These are phyloP conservation scores for Pulveroboletus sp. DNA, from an alignment of 768 basidiomycete genomes.

Conservation along the genomic window DNA sequence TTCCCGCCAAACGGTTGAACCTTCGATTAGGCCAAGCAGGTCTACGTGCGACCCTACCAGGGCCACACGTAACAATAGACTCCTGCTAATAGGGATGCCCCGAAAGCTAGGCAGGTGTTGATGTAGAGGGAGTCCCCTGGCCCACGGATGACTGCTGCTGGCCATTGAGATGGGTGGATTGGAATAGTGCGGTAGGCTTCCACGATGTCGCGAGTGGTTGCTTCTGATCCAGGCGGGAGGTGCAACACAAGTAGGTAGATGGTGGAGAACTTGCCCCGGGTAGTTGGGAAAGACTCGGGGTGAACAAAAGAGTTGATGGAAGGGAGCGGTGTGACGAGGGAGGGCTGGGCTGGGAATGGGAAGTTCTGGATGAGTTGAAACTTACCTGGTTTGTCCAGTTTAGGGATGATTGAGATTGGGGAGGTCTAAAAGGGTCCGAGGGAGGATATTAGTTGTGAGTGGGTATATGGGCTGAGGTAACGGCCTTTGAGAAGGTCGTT, in stretches of 20 bases:
- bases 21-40: too few species aligned
- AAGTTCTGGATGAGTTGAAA: constrained; percentile 1
- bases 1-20: too few species aligned
- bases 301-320: background rate
- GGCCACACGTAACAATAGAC: too few species aligned
- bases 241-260: background rate
- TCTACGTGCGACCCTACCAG: too few species aligned
- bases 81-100: background rate
- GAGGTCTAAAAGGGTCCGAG: background rate
- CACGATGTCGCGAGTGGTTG: background rate
- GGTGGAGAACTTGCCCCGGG: background rate
- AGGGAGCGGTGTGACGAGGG: fast-evolving
- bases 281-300: background rate
- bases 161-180: background rate
- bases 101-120: background rate
- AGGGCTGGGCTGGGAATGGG: background rate
- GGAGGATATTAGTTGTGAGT: too few species aligned
- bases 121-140: background rate
- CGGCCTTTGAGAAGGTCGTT: too few species aligned
- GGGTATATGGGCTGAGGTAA: too few species aligned
- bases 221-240: background rate
- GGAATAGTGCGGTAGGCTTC: background rate
- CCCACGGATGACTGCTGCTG: background rate
- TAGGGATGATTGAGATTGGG: background rate
- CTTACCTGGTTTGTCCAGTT: background rate